Conservation (phyloP, 345 rosid species). For the Camelina hispida region DNA sequence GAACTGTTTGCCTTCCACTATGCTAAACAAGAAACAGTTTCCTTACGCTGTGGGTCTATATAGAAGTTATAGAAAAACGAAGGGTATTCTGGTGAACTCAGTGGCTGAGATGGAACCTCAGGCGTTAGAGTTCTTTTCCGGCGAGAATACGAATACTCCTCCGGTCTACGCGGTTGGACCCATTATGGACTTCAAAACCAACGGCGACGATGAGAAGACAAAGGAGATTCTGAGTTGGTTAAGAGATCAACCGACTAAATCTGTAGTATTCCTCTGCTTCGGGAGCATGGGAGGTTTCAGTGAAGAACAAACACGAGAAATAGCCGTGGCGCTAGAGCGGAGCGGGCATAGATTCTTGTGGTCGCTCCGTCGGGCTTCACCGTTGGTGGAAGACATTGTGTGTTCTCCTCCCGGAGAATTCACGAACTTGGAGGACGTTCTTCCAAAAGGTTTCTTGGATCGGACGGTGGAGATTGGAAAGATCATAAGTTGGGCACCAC, state of each 20-base stretch:
- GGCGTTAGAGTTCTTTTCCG: conserved; percentile 34
- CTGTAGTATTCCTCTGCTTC: conserved; percentile 69
- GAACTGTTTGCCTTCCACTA: conserved; percentile 32
- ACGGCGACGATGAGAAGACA: not conserved
- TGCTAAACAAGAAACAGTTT: not conserved
- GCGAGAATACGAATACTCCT: conserved; percentile 4
- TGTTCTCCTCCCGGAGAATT: conserved; percentile 36
- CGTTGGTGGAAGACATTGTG: not conserved
- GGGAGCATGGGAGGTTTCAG: conserved; percentile 66
- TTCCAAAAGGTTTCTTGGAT: conserved; percentile 54
- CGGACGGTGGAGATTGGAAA: conserved; percentile 47
- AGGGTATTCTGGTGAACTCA: conserved; percentile 58
- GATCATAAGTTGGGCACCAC: conserved; percentile 65
- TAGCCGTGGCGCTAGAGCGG: conserved; percentile 52
- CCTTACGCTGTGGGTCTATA: not conserved
- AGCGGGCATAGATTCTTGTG: conserved; percentile 58
- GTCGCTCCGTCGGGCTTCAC: conserved; percentile 51
- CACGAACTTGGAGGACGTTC: conserved; percentile 31
- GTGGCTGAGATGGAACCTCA: conserved; percentile 50
- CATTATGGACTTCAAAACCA: conserved; percentile 41
- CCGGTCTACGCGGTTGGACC: conserved; percentile 60
- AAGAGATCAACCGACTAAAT: conserved; percentile 50
- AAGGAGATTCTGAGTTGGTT: conserved; percentile 54
- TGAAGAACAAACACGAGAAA: conserved; percentile 54
- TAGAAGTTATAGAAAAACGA: conserved; percentile 29